phyloP scores from a whole-genome alignment of 192 early-diverging fungal genomes.

The Rhizophagus clarus region DNA sequence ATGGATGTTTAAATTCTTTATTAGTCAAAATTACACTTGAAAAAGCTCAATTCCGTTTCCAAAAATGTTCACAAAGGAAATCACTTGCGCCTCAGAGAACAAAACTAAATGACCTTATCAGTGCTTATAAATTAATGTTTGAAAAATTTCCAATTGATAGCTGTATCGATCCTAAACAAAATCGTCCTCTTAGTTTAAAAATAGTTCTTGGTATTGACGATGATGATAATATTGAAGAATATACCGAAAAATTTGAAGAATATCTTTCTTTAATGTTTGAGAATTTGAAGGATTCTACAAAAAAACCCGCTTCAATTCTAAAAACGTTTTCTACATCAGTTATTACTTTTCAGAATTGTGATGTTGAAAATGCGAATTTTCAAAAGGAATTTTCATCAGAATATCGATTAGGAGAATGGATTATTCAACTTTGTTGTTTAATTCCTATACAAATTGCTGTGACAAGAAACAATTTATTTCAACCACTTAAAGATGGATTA shows the following conservation, averaged over 20 bases:
- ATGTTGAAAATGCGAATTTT: not conserved
- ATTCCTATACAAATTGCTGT: slow-evolving; percentile 29
- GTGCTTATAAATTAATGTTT: slow-evolving; percentile 1
- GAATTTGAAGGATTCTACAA: not conserved
- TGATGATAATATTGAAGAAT: not conserved
- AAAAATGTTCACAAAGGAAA: not conserved
- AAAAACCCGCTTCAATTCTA: not conserved
- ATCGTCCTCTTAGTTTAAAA: not conserved
- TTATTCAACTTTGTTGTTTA: slow-evolving; percentile 3
- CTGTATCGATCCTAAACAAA: not conserved
- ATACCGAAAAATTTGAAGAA: too few relatives aligned
- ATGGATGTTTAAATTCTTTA: not conserved
- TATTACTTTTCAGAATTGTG: not conserved
- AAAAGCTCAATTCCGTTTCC: slow-evolving; percentile 7
- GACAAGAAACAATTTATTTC: slow-evolving; percentile 27
- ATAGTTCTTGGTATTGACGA: not conserved
- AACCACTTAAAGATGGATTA: slow-evolving; percentile 26
- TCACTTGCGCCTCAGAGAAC: not conserved
- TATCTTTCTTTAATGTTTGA: too few relatives aligned
- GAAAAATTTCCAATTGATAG: slow-evolving; percentile 14
- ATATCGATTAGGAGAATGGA: slow-evolving; percentile 10
- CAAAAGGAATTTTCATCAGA: not conserved
- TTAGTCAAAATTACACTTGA: not conserved
- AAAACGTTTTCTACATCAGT: not conserved
- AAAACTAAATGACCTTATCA: not conserved